Conservation (phyloP, 2,329 filamentous ascomycete species). For the Colletotrichum phormii region DNA sequence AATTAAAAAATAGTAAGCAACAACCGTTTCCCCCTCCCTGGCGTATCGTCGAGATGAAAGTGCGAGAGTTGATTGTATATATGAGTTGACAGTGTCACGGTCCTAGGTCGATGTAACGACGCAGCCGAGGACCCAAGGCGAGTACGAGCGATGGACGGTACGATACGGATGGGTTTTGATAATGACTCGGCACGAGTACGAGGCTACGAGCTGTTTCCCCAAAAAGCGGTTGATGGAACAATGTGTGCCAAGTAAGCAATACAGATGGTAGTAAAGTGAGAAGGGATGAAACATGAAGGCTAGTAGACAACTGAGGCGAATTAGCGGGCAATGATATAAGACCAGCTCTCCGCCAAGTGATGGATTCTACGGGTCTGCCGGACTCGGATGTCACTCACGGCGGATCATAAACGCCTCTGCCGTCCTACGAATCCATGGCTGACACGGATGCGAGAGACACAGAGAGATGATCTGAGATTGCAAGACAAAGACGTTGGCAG, state of each 20-base stretch:
- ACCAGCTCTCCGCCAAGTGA: not conserved
- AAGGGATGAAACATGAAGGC: not conserved
- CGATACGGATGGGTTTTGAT: not conserved
- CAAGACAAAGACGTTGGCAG: conserved; percentile 10
- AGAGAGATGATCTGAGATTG: conserved; percentile 1
- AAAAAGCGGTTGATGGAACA: not conserved
- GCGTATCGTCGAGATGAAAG: not conserved
- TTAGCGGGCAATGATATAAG: not conserved
- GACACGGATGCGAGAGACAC: not conserved
- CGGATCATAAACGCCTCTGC: conserved; percentile 2
- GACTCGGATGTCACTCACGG: not conserved
- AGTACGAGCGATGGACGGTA: not conserved
- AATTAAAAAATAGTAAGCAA: not conserved
- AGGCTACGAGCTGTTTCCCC: not conserved
- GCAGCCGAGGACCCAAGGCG: not conserved
- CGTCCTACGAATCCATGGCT: not conserved
- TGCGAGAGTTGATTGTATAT: not conserved
- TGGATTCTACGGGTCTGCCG: conserved; percentile 18
- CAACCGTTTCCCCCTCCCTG: not conserved
- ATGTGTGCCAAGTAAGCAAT: not conserved
- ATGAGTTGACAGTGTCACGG: not conserved
- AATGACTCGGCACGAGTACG: conserved; percentile 22
- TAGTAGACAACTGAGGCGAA: too few relatives aligned
- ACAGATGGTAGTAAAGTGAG: not conserved
- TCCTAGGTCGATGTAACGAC: not conserved